Evolutionary conservation across 306 rosid genomes (phyloP).

Genomic region (cucumber (Cucumis sativus)): DNA sequence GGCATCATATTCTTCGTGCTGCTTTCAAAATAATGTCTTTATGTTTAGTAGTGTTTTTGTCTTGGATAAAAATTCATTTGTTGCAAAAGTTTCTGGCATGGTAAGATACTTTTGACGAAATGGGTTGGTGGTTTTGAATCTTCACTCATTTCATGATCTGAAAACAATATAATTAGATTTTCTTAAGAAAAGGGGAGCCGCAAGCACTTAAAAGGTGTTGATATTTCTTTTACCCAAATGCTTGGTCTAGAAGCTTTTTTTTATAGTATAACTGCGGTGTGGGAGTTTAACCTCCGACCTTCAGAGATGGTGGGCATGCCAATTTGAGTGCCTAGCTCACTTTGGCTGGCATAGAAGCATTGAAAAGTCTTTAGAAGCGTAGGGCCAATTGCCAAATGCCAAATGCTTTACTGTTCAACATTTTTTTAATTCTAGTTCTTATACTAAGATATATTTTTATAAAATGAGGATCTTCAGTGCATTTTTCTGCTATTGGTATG

Average conservation of each 20-base stretch:
- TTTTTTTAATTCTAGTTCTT: background rate
- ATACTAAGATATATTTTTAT: background rate
- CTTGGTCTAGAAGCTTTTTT: background rate
- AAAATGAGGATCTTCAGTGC: background rate
- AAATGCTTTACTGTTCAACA: background rate
- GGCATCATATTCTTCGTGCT: background rate
- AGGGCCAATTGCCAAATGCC: background rate
- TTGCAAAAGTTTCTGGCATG: background rate
- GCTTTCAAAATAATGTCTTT: background rate
- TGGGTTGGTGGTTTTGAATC: no score
- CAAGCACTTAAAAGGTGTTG: background rate
- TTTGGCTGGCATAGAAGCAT: background rate
- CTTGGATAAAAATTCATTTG: background rate
- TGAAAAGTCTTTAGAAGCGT: background rate
- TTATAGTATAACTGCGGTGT: no score
- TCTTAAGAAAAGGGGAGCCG: no score
- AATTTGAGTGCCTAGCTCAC: no score
- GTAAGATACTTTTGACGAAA: no score
- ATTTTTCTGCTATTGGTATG: background rate
- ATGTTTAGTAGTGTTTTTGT: background rate
- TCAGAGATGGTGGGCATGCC: no score
- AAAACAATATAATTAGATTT: no score
- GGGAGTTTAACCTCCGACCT: no score
- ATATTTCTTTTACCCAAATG: background rate
- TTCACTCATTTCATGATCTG: no score